Evolutionary conservation across 2,329 filamentous ascomycete genomes (phyloP), one percentile per base, ranked within the genome.

Genomic region (Tolypocladium tundrense): DNA sequence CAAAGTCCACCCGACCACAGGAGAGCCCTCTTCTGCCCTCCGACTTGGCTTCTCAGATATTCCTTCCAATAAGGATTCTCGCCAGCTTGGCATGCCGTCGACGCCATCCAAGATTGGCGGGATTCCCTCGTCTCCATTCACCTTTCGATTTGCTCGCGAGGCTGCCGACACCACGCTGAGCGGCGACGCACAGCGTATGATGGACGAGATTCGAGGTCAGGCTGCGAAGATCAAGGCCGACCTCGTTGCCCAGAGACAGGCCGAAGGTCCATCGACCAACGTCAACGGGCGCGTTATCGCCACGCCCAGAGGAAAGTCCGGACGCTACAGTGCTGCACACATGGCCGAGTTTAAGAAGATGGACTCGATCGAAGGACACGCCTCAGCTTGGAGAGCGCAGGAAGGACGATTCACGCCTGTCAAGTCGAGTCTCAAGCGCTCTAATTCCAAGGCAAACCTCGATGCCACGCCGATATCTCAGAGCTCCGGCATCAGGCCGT

Each of bases 321-420:
- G 86, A 54, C 87, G 93, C 52, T 97, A 87, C 74, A 96, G 90
- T 69, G 87, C 91, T 61, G 86, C 84, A 42, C 93, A 97, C 70
- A 88, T 90, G 83, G 85, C 87, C 54, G 84, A 93, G 67, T 97
- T 97, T 76, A 90, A 90, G 74, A 97, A 96, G 78, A 97, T 97
- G 93, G 91, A 96, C 70, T 97, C 92, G 2, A 97, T 97, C 68
- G 90, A 85, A 50, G 87, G 87, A 61, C 92, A 97, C 69, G 80
- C 91, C 10, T 96, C 92, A 13, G 83, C 87, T 19, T 94, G 87
- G 75, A 81, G 90, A 61, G 80, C 81, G 27, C 78, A 82, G 60
- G 73, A 78, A 5, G 78, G 72, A 41, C 79, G 80, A 10, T 72
- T 77, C 62, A 80, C 81, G n/a, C 81, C 83, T 11, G 69, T 75